Evolutionary conservation across 495 filamentous ascomycete species (phyloP).

Genomic region (Penicillium lividum): DNA sequence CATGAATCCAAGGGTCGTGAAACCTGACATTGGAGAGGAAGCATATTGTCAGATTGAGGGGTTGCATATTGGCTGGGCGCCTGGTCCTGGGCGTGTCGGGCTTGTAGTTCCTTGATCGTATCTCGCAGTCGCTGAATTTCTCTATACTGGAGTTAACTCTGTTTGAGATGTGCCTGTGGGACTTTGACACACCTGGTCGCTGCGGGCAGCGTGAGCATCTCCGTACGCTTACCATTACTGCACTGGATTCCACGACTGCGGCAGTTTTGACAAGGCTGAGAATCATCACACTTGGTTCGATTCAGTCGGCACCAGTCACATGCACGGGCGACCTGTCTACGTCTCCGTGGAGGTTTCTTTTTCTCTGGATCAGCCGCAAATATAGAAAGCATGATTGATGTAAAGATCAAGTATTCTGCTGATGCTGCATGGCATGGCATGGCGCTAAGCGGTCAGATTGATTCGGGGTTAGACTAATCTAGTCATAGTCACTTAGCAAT

Average conservation of each 20-base stretch:
- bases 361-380: slow-evolving; percentile 10
- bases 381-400: slow-evolving; percentile 10
- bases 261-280: slow-evolving; percentile 48
- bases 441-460: neutral
- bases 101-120: slow-evolving; percentile 40
- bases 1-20: neutral
- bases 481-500: neutral
- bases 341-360: slow-evolving; percentile 10
- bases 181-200: slow-evolving; percentile 15
- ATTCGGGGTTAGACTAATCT: no score
- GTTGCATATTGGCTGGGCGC: slow-evolving; percentile 5
- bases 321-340: slow-evolving; percentile 44
- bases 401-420: no score
- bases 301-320: slow-evolving; percentile 52
- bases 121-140: slow-evolving; percentile 45
- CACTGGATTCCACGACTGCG: slow-evolving; percentile 38
- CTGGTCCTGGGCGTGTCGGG: neutral
- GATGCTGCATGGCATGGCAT: neutral
- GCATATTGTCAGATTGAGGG: neutral
- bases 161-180: no score
- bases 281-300: slow-evolving; percentile 49
- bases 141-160: slow-evolving; percentile 10
- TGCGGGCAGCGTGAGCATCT: slow-evolving; percentile 31
- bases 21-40: neutral
- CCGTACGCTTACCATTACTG: slow-evolving; percentile 30